Percentiles rank a stretch among this genome's conserved stretches.
Evolutionary conservation across 129 eudicot species (phyloP).

Genomic region (Oenanthe sinensis): DNA sequence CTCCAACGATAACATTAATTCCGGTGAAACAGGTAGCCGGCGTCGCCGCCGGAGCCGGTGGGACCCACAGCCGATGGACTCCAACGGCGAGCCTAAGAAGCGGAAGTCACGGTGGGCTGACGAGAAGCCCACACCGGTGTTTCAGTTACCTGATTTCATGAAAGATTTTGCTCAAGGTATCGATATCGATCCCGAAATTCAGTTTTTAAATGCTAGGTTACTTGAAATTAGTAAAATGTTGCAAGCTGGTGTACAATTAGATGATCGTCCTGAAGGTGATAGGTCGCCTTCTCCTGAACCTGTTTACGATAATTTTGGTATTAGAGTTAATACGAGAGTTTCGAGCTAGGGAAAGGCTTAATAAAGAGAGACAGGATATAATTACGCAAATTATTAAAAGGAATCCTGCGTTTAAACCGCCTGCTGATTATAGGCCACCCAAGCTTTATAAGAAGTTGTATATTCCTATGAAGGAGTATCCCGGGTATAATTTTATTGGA

Average conservation of each 20-base stretch:
- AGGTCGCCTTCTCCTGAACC: conserved; percentile 96
- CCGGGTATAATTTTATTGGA: too few species aligned
- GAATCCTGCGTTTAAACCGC: conserved; percentile 81
- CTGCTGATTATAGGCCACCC: conserved; percentile 90
- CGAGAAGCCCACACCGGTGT: conserved; percentile 51
- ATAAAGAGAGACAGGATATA: conserved; percentile 75
- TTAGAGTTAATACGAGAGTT: conserved; percentile 77
- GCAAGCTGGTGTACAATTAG: conserved; percentile 60
- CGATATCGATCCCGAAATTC: conserved; percentile 81
- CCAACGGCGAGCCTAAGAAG: conserved; percentile 36
- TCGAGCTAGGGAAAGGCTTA: conserved; percentile 76
- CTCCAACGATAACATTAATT: conserved; percentile 3
- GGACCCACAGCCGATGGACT: conserved; percentile 50
- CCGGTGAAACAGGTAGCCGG: conserved; percentile 36
- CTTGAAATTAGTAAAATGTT: conserved; percentile 73
- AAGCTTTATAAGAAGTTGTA: conserved; percentile 82
- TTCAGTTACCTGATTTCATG: conserved; percentile 90
- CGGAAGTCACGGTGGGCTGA: conserved; percentile 89
- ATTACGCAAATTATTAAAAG: conserved; percentile 68
- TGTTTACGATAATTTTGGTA: conserved; percentile 72
- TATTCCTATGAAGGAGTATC: too few species aligned
- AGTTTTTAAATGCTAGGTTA: conserved; percentile 64
- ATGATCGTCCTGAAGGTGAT: conserved; percentile 86
- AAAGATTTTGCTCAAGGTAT: conserved; percentile 83
- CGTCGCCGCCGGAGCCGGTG: conserved; percentile 66